Conservation (phyloP, 2,329 filamentous ascomycete genomes). For the Onygena corvina region DNA sequence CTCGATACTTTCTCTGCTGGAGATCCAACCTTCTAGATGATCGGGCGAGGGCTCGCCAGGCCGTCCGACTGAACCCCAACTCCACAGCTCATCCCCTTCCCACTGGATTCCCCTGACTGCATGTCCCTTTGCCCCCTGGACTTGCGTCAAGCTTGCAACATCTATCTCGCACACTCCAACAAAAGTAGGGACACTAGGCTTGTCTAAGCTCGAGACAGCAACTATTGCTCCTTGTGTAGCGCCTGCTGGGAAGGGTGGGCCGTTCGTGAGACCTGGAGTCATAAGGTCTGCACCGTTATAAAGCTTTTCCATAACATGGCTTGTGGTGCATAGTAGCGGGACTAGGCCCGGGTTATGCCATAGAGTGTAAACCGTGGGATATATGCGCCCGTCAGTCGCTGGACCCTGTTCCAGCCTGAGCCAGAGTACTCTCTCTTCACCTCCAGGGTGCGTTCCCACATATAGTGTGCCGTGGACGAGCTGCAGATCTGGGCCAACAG, state of each 20-base stretch:
- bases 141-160: slow-evolving; percentile 42
- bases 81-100: slow-evolving; percentile 58
- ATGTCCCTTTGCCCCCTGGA: slow-evolving; percentile 51
- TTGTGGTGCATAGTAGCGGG: slow-evolving; percentile 52
- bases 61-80: slow-evolving; percentile 45
- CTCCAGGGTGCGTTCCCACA: slow-evolving; percentile 46
- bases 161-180: slow-evolving; percentile 56
- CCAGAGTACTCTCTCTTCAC: slow-evolving; percentile 52
- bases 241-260: slow-evolving; percentile 49
- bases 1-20: slow-evolving; percentile 22
- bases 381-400: slow-evolving; percentile 31
- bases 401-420: slow-evolving; percentile 47
- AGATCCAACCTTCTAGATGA: slow-evolving; percentile 42
- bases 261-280: slow-evolving; percentile 54
- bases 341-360: slow-evolving; percentile 52
- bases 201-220: slow-evolving; percentile 49
- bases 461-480: slow-evolving; percentile 53
- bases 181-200: slow-evolving; percentile 49
- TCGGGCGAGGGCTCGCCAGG: slow-evolving; percentile 44
- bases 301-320: slow-evolving; percentile 48
- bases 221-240: slow-evolving; percentile 51
- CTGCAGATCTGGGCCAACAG: slow-evolving; percentile 48
- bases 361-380: slow-evolving; percentile 50
- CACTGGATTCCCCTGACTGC: slow-evolving; percentile 56
- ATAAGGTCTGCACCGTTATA: slow-evolving; percentile 55